A percentile compares a stretch with the other conserved stretches of the same genome.
Conservation (phyloP, 1,139 yeast genomes). For the Suhomyces bribrorum region DNA sequence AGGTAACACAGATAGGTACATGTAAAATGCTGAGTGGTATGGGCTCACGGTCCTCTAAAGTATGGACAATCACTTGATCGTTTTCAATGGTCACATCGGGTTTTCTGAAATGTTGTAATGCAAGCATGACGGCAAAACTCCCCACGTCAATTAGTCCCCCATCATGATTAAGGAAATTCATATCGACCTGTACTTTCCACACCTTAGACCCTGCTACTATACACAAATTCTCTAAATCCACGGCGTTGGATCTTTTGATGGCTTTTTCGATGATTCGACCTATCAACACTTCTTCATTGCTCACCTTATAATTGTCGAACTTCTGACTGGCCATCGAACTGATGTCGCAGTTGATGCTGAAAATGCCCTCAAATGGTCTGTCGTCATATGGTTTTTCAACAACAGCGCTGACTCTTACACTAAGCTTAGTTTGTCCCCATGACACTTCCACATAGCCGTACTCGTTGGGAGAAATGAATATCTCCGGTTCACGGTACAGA, state of each 20-base stretch:
- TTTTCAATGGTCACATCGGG: constrained; percentile 82
- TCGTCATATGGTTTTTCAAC: constrained; percentile 86
- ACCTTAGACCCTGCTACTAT: constrained; percentile 88
- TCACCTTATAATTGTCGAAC: constrained; percentile 71
- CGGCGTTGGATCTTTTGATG: constrained; percentile 82
- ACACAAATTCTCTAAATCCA: constrained; percentile 87
- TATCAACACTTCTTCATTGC: constrained; percentile 77
- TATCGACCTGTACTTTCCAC: constrained; percentile 88
- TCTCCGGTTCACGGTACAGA: constrained; percentile 63
- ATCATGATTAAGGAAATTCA: constrained; percentile 84
- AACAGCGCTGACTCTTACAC: constrained; percentile 77
- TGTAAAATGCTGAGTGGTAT: constrained; percentile 84
- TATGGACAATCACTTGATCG: constrained; percentile 62
- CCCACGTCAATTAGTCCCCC: constrained; percentile 92
- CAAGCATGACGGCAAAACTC: constrained; percentile 88
- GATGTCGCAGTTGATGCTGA: constrained; percentile 80
- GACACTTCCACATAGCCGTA: constrained; percentile 80
- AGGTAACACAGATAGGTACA: constrained; percentile 88
- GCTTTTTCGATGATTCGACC: constrained; percentile 88
- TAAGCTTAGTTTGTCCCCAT: constrained; percentile 65
- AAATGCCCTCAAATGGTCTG: constrained; percentile 91
- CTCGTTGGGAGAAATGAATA: constrained; percentile 60
- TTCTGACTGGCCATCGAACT: constrained; percentile 87
- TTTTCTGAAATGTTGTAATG: constrained; percentile 75
- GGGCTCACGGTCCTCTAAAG: constrained; percentile 78